phyloP scores from a whole-genome alignment of 2,329 filamentous ascomycete species.

The Setomelanomma holmii region DNA sequence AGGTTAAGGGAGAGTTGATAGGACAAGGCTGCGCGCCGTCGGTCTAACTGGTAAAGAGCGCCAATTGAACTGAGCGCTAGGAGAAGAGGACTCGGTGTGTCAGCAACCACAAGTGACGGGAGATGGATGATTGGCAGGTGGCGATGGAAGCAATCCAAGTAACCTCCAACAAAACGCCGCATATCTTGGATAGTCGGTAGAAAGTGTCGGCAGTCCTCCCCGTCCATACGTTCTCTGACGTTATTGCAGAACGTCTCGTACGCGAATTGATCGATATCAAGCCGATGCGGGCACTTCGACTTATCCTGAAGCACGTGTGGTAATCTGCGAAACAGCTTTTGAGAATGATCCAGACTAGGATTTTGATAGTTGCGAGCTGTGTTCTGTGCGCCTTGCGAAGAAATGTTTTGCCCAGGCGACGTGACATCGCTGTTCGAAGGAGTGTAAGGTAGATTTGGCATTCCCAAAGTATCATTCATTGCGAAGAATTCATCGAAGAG shows the following conservation, averaged over 20 bases:
- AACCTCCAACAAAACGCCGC: constrained; percentile 37
- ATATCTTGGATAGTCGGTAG: constrained; percentile 27
- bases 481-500: background rate
- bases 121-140: constrained; percentile 46
- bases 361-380: background rate
- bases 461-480: background rate
- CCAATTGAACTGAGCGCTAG: constrained; percentile 48
- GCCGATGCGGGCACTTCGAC: background rate
- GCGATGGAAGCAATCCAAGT: constrained; percentile 43
- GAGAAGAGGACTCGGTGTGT: constrained; percentile 36
- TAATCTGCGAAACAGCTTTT: background rate
- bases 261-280: background rate
- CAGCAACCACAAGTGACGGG: constrained; percentile 34
- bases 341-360: background rate
- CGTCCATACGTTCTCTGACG: background rate
- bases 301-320: constrained; percentile 1
- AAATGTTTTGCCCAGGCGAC: background rate
- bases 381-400: background rate
- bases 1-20: background rate
- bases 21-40: constrained; percentile 30
- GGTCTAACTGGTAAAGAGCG: constrained; percentile 43
- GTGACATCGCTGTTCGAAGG: background rate
- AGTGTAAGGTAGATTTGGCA: background rate
- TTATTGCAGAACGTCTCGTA: background rate
- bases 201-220: constrained; percentile 3